Evolutionary conservation across 2,329 filamentous ascomycete species (phyloP).

Genomic region (Curvularia hawaiiensis): DNA sequence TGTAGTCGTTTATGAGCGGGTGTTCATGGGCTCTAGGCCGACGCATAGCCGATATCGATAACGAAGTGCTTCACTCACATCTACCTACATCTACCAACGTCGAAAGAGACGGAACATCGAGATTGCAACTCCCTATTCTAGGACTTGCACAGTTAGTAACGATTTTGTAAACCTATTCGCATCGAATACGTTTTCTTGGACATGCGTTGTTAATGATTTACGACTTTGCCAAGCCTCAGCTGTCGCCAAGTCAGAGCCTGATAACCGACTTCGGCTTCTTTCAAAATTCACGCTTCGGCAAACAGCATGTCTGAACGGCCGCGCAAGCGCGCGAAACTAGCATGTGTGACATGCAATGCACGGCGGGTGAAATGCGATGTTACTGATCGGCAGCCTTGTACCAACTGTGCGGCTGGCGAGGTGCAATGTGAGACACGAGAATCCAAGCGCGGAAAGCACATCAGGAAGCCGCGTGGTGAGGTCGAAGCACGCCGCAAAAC

Average conservation of each 20-base stretch:
- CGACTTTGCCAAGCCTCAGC: constrained; percentile 19
- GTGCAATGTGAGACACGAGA: constrained; percentile 50
- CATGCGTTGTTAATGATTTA: background rate
- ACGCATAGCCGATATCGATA: constrained; percentile 31
- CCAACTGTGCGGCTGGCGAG: constrained; percentile 48
- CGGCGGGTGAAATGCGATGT: constrained; percentile 55
- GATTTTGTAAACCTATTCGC: no score
- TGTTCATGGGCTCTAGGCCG: background rate
- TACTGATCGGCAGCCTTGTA: constrained; percentile 51
- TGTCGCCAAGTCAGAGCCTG: constrained; percentile 6
- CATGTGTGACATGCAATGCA: constrained; percentile 53
- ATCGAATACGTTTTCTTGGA: background rate
- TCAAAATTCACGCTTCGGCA: constrained; percentile 19
- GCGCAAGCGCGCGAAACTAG: constrained; percentile 49
- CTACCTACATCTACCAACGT: background rate
- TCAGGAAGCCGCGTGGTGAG: constrained; percentile 29
- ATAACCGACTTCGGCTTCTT: constrained; percentile 34
- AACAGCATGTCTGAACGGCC: constrained; percentile 25
- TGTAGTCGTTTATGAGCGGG: background rate
- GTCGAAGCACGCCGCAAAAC: constrained; percentile 17
- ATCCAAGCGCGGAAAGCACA: constrained; percentile 52
- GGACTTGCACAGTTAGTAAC: no score
- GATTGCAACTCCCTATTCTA: no score
- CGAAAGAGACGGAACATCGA: background rate
- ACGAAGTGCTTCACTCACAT: constrained; percentile 6